Percentiles rank a stretch among this genome's conserved stretches.
These are phyloP conservation scores for Arxiozyma slooffiae DNA, from an alignment of 1,139 yeast species.

Conservation along the genomic window DNA sequence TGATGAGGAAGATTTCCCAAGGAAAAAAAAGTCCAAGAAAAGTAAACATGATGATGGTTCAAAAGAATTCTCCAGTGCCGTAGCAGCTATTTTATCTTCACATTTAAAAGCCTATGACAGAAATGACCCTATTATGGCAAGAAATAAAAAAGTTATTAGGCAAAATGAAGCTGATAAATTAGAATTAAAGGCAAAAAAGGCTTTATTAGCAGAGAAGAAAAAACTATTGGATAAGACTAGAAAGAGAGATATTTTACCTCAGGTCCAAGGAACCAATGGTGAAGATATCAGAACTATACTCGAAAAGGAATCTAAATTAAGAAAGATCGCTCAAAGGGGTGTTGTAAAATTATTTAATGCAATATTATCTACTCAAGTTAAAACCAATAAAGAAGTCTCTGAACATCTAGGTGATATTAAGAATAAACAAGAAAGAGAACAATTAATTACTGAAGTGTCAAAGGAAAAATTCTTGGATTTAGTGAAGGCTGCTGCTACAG, in stretches of 20 bases:
- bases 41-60: slow-evolving; percentile 57
- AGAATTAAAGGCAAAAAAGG: slow-evolving; percentile 73
- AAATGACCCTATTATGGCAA: slow-evolving; percentile 79
- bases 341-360: slow-evolving; percentile 89
- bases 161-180: slow-evolving; percentile 72
- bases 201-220: slow-evolving; percentile 62
- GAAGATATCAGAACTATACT: slow-evolving; percentile 46
- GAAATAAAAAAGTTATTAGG: slow-evolving; percentile 57
- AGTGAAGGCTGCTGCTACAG: slow-evolving; percentile 70
- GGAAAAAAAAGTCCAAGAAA: slow-evolving; percentile 43
- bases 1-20: slow-evolving; percentile 38
- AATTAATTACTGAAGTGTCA: slow-evolving; percentile 66
- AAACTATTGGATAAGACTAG: slow-evolving; percentile 58
- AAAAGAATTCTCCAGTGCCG: slow-evolving; percentile 68
- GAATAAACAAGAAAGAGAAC: slow-evolving; percentile 41
- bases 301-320: slow-evolving; percentile 61
- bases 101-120: slow-evolving; percentile 81
- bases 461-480: slow-evolving; percentile 84
- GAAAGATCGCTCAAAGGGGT: slow-evolving; percentile 87
- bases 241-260: slow-evolving; percentile 57
- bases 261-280: slow-evolving; percentile 37
- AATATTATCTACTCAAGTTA: slow-evolving; percentile 70
- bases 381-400: slow-evolving; percentile 37
- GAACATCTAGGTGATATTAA: slow-evolving; percentile 33
- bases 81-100: slow-evolving; percentile 75